These are phyloP conservation scores for Endoconidiophora polonica DNA, from an alignment of 2,329 filamentous ascomycete species.

Conservation along the genomic window DNA sequence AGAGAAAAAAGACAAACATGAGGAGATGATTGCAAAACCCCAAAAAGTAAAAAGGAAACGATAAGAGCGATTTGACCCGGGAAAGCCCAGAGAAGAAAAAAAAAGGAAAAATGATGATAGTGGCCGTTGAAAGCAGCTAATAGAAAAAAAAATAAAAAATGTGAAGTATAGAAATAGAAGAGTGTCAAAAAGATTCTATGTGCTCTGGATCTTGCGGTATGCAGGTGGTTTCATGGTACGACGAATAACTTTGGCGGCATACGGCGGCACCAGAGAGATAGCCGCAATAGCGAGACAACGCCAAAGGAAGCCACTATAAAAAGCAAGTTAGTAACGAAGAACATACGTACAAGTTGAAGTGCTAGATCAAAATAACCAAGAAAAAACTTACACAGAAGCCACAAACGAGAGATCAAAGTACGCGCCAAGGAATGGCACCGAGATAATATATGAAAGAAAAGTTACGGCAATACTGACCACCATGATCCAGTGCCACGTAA, in stretches of 20 bases:
- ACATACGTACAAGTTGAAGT: neutral
- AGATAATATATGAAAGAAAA: constrained; percentile 60
- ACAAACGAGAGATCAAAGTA: constrained; percentile 81
- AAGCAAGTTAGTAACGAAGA: neutral
- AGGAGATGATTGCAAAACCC: too few relatives aligned
- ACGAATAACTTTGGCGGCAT: constrained; percentile 69
- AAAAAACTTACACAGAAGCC: constrained; percentile 41
- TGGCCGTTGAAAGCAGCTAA: neutral
- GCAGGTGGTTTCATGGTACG: constrained; percentile 79
- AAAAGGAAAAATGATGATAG: neutral
- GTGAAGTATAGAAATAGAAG: neutral
- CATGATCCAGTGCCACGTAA: constrained; percentile 94
- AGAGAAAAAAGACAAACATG: too few relatives aligned
- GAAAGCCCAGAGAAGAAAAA: too few relatives aligned
- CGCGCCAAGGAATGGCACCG: constrained; percentile 68
- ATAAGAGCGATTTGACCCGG: too few relatives aligned
- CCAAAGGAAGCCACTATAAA: constrained; percentile 65
- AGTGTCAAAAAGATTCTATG: constrained; percentile 22
- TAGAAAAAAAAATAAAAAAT: neutral
- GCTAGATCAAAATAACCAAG: neutral
- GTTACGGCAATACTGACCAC: constrained; percentile 71
- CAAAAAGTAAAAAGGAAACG: too few relatives aligned
- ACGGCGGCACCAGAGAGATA: constrained; percentile 72
- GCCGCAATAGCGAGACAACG: constrained; percentile 64
- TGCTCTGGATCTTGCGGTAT: constrained; percentile 78